These are phyloP conservation scores for Dactylonectria estremocensis DNA, from an alignment of 2,329 filamentous ascomycete species.

Conservation along the genomic window DNA sequence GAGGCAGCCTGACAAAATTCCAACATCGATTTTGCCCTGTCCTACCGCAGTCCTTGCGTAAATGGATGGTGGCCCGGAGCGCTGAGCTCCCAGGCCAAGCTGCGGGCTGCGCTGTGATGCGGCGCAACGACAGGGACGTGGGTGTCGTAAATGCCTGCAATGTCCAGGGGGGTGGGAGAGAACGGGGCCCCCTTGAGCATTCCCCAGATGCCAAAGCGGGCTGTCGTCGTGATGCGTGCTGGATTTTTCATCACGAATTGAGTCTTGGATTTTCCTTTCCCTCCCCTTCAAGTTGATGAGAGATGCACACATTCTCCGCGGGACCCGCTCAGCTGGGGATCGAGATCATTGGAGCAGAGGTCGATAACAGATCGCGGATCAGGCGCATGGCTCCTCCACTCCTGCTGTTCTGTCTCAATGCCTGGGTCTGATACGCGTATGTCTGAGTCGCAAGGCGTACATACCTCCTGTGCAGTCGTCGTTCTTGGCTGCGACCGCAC, in stretches of 20 bases:
- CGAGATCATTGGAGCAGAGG: neutral
- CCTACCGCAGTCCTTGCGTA: neutral
- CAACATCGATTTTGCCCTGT: neutral
- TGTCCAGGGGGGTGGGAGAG: slow-evolving; percentile 5
- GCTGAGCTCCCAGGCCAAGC: slow-evolving; percentile 14
- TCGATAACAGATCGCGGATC: slow-evolving; percentile 7
- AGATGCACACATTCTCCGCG: slow-evolving; percentile 1
- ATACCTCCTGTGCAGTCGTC: no score
- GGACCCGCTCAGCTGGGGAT: slow-evolving; percentile 5
- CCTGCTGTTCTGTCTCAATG: neutral
- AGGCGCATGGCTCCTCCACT: slow-evolving; percentile 1
- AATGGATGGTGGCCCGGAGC: neutral
- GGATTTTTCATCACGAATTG: slow-evolving; percentile 1
- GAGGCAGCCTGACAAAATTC: slow-evolving; percentile 1
- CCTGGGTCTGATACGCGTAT: neutral
- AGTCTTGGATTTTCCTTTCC: slow-evolving; percentile 17
- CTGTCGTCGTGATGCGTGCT: neutral
- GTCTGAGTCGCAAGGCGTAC: neutral
- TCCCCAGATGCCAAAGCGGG: slow-evolving; percentile 44
- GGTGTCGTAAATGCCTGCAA: slow-evolving; percentile 13
- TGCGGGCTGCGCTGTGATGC: slow-evolving; percentile 17
- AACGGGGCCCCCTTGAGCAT: slow-evolving; percentile 39
- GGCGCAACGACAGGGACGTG: slow-evolving; percentile 15
- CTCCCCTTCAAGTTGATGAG: neutral
- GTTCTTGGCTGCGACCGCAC: neutral